Evolutionary conservation across 148 eudicot species (phyloP).

Genomic region (Vaccinium macrocarpon): DNA sequence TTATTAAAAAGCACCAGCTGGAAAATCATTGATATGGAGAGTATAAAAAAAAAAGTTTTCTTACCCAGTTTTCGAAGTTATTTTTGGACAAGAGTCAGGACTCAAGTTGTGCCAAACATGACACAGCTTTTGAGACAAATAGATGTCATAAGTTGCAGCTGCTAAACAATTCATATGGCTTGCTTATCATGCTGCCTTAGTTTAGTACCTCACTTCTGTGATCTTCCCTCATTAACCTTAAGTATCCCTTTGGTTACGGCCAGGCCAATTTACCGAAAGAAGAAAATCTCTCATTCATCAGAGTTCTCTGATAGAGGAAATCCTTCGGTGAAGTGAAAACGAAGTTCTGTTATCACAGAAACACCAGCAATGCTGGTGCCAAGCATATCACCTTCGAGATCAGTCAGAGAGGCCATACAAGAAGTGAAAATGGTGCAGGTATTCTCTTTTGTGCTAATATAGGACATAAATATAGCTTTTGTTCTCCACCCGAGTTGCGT

Average conservation of each 20-base stretch:
- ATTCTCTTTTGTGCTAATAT: background rate
- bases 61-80: background rate
- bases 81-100: background rate
- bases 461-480: background rate
- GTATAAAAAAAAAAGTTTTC: background rate
- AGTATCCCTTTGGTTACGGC: conserved; percentile 14
- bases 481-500: background rate
- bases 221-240: conserved; percentile 13
- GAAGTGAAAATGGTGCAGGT: conserved; percentile 99
- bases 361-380: conserved; percentile 69
- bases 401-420: conserved; percentile 67
- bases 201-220: background rate
- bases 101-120: conserved; percentile 1
- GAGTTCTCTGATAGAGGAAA: conserved; percentile 46
- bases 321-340: conserved; percentile 28
- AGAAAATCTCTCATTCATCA: conserved; percentile 41
- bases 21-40: background rate
- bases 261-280: conserved; percentile 86
- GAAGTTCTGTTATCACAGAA: conserved; percentile 31
- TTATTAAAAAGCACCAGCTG: background rate
- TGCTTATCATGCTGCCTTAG: background rate
- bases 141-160: background rate
- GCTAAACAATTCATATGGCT: background rate
- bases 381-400: conserved; percentile 55
- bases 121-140: background rate